Conservation (phyloP, 495 filamentous ascomycete species). For the Penicillium flavigenum region DNA sequence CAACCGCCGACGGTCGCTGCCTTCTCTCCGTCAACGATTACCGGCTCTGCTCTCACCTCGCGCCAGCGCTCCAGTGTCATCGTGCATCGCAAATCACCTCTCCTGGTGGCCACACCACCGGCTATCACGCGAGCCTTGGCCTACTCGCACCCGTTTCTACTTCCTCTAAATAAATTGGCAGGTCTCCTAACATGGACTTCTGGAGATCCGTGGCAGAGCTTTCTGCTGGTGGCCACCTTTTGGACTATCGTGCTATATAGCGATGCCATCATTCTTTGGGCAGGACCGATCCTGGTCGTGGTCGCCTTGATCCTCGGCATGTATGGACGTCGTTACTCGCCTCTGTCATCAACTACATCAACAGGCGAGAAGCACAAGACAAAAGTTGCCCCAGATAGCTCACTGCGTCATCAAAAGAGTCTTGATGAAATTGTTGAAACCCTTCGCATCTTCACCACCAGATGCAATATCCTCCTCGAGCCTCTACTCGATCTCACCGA, state of each 20-base stretch:
- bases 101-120: slow-evolving; percentile 90
- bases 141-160: slow-evolving; percentile 89
- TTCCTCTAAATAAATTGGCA: slow-evolving; percentile 77
- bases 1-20: slow-evolving; percentile 73
- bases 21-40: slow-evolving; percentile 81
- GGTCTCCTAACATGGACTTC: slow-evolving; percentile 92
- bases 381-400: slow-evolving; percentile 54
- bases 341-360: slow-evolving; percentile 80
- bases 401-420: slow-evolving; percentile 74
- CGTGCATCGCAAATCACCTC: slow-evolving; percentile 92
- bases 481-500: slow-evolving; percentile 85
- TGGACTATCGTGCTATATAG: slow-evolving; percentile 87
- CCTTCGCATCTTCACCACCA: slow-evolving; percentile 77
- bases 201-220: slow-evolving; percentile 93
- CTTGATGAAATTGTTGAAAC: slow-evolving; percentile 96
- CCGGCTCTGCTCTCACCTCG: slow-evolving; percentile 64
- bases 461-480: slow-evolving; percentile 89
- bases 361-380: slow-evolving; percentile 59
- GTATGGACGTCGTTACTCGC: slow-evolving; percentile 88
- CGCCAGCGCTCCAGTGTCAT: slow-evolving; percentile 85
- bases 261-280: slow-evolving; percentile 71
- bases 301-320: slow-evolving; percentile 80
- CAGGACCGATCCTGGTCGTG: slow-evolving; percentile 82
- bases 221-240: slow-evolving; percentile 78
- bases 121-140: slow-evolving; percentile 88